Percentiles rank a stretch among this genome's conserved stretches.
phyloP scores from a whole-genome alignment of 805 yeast genomes.

The Lipomyces starkeyi region DNA sequence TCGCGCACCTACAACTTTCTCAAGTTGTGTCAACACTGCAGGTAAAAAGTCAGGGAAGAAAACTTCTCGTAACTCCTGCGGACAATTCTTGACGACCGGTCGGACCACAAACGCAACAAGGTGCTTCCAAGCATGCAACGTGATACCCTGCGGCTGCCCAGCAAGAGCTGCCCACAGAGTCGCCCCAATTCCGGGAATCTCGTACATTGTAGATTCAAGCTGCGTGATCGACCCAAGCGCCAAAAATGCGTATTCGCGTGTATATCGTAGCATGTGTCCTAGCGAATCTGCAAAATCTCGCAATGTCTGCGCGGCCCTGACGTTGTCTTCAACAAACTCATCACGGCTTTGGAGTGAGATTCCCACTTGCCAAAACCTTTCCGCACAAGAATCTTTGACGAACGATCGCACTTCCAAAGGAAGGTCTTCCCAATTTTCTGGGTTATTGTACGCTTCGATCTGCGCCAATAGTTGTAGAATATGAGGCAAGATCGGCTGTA shows the following conservation, averaged over 20 bases:
- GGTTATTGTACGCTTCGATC: conserved; percentile 92
- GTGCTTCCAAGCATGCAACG: conserved; percentile 96
- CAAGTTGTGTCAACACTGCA: conserved; percentile 71
- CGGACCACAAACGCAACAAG: conserved; percentile 89
- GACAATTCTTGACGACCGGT: conserved; percentile 87
- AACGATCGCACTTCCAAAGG: conserved; percentile 91
- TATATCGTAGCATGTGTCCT: conserved; percentile 93
- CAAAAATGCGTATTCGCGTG: conserved; percentile 92
- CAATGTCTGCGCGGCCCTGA: conserved; percentile 89
- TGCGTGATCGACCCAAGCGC: conserved; percentile 89
- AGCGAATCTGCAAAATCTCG: conserved; percentile 98
- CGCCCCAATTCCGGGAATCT: conserved; percentile 78
- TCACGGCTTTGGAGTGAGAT: conserved; percentile 93
- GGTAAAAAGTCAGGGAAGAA: conserved; percentile 84
- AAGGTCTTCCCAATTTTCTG: conserved; percentile 84
- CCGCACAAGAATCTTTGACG: conserved; percentile 86
- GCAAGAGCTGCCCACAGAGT: conserved; percentile 86
- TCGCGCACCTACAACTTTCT: conserved; percentile 69
- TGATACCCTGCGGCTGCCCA: conserved; percentile 81
- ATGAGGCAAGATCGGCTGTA: conserved; percentile 89
- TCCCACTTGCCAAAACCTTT: conserved; percentile 98
- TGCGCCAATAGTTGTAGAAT: conserved; percentile 85
- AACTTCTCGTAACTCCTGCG: conserved; percentile 64
- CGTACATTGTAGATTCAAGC: conserved; percentile 86
- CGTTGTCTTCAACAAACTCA: conserved; percentile 91